phyloP scores from a whole-genome alignment of 345 rosid species.

The Orychophragmus violaceus region DNA sequence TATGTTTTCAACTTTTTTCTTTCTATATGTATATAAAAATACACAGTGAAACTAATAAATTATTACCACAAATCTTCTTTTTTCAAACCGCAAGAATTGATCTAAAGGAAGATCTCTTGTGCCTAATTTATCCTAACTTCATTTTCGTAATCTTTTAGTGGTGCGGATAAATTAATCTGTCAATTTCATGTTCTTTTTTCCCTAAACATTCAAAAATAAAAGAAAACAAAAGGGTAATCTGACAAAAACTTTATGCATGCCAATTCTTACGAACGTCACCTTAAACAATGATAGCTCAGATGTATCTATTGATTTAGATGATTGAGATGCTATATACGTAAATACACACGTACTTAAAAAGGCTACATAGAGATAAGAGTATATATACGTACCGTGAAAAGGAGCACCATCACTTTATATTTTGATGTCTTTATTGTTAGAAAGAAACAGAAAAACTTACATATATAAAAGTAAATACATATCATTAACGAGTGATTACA shows the following conservation, averaged over 20 bases:
- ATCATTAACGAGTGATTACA: not conserved
- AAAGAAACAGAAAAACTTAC: not conserved
- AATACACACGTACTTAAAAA: not conserved
- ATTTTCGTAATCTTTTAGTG: not conserved
- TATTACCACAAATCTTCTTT: too few relatives aligned
- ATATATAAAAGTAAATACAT: not conserved
- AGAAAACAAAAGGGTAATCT: not conserved
- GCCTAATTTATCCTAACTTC: not conserved
- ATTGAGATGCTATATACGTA: not conserved
- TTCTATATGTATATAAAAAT: too few relatives aligned
- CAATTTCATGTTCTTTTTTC: not conserved
- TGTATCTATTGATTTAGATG: not conserved
- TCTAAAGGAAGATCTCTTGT: too few relatives aligned
- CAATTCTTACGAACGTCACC: not conserved
- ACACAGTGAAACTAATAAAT: too few relatives aligned
- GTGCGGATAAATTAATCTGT: not conserved
- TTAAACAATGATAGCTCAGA: not conserved
- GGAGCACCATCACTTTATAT: not conserved
- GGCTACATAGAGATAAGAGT: not conserved
- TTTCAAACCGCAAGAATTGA: too few relatives aligned
- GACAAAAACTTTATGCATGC: not conserved
- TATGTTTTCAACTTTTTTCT: too few relatives aligned
- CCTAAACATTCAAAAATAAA: not conserved
- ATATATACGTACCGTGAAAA: not conserved
- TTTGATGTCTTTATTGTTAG: not conserved